Evolutionary conservation across 768 basidiomycete genomes (phyloP).

Genomic region (Polyporus arcularius): DNA sequence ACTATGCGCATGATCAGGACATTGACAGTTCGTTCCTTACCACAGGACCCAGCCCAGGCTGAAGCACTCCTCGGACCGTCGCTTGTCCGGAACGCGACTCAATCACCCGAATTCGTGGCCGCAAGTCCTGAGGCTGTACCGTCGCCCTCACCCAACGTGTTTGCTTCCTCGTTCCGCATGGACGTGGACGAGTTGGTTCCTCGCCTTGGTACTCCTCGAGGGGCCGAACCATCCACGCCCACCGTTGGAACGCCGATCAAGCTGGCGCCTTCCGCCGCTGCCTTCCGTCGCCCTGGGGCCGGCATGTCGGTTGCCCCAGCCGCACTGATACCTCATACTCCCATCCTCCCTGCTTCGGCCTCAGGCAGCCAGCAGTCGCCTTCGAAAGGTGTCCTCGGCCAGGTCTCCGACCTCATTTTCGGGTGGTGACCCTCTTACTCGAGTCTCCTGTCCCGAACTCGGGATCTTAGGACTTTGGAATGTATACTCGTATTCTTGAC

Average conservation of each 20-base stretch:
- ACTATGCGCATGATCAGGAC: not conserved
- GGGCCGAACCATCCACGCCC: slow-evolving; percentile 34
- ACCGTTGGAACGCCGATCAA: slow-evolving; percentile 69
- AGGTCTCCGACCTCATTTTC: slow-evolving; percentile 79
- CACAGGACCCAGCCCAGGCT: slow-evolving; percentile 62
- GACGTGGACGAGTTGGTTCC: slow-evolving; percentile 38
- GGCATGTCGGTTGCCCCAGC: slow-evolving; percentile 4
- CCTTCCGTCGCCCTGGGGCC: slow-evolving; percentile 57
- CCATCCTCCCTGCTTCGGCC: slow-evolving; percentile 27
- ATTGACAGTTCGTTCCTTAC: not conserved
- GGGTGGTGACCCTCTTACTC: slow-evolving; percentile 57
- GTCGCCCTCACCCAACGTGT: slow-evolving; percentile 37
- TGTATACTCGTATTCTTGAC: not conserved
- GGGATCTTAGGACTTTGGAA: too few species aligned
- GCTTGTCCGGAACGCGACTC: slow-evolving; percentile 20
- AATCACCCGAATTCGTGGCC: slow-evolving; percentile 20
- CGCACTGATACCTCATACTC: slow-evolving; percentile 8
- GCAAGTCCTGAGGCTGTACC: slow-evolving; percentile 25
- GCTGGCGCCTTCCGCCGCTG: slow-evolving; percentile 71
- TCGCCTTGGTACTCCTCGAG: slow-evolving; percentile 29
- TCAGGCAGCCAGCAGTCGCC: slow-evolving; percentile 35
- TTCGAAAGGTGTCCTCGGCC: slow-evolving; percentile 65
- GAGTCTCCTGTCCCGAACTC: too few species aligned
- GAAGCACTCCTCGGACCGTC: slow-evolving; percentile 50
- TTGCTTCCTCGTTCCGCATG: slow-evolving; percentile 33